Conservation (phyloP, 2,329 filamentous ascomycete species). For the Pseudocercospora musae region DNA sequence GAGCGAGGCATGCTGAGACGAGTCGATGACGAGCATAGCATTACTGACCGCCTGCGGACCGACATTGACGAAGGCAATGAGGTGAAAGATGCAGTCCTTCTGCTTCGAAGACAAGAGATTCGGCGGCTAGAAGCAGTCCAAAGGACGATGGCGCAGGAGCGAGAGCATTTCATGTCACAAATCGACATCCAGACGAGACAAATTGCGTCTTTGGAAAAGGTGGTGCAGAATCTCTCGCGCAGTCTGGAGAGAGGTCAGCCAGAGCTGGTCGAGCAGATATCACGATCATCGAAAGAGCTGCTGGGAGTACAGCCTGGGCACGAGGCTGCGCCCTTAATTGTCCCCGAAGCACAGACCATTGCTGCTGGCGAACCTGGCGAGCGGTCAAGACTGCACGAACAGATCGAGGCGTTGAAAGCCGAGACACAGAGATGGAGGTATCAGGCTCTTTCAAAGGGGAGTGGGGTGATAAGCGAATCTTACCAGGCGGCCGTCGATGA, state of each 20-base stretch:
- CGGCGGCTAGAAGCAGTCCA: slow-evolving; percentile 15
- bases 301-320: slow-evolving; percentile 1
- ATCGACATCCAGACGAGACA: slow-evolving; percentile 11
- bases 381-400: slow-evolving; percentile 16
- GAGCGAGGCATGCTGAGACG: slow-evolving; percentile 19
- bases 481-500: slow-evolving; percentile 26
- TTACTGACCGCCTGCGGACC: slow-evolving; percentile 22
- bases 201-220: slow-evolving; percentile 14
- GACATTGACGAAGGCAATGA: slow-evolving; percentile 28
- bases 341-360: neutral
- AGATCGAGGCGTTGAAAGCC: slow-evolving; percentile 15
- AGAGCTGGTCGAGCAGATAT: slow-evolving; percentile 2
- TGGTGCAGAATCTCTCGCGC: slow-evolving; percentile 5
- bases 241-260: slow-evolving; percentile 5
- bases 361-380: slow-evolving; percentile 7
- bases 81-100: slow-evolving; percentile 24
- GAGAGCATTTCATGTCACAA: slow-evolving; percentile 14
- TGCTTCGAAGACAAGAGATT: slow-evolving; percentile 23
- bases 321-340: neutral
- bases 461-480: slow-evolving; percentile 13
- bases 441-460: slow-evolving; percentile 19
- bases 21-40: slow-evolving; percentile 23
- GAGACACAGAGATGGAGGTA: slow-evolving; percentile 19
- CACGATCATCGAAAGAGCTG: neutral
- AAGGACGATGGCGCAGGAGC: slow-evolving; percentile 13